Evolutionary conservation across 129 eudicot genomes (phyloP).

Genomic region (Deinandra increscens): DNA sequence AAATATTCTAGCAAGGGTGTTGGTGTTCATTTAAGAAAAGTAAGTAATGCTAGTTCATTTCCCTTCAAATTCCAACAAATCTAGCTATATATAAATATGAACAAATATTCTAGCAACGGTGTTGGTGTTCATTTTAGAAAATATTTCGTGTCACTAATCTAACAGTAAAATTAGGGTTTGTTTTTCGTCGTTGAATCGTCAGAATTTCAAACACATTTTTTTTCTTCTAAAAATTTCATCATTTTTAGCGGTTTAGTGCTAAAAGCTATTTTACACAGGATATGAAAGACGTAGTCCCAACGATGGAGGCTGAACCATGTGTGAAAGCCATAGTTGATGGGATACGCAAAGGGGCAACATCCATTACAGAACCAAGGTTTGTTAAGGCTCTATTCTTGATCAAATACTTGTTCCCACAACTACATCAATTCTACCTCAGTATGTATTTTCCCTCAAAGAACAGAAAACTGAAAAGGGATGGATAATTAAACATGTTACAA

Average conservation of each 20-base stretch:
- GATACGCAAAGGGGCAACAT: constrained; percentile 34
- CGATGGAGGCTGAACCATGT: constrained; percentile 33
- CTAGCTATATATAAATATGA: too few relatives aligned
- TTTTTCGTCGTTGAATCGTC: neutral
- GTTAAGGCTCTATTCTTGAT: constrained; percentile 22
- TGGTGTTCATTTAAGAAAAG: too few relatives aligned
- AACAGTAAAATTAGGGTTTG: too few relatives aligned
- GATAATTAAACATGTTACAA: neutral
- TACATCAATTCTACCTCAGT: constrained; percentile 21
- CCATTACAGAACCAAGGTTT: constrained; percentile 30
- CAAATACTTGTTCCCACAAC: constrained; percentile 35
- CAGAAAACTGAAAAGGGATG: neutral
- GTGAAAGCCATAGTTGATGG: constrained; percentile 38
- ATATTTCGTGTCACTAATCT: too few relatives aligned
- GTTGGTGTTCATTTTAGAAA: constrained; percentile 14
- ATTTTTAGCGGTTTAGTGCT: too few relatives aligned
- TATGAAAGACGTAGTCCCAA: constrained; percentile 14
- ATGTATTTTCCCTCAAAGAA: constrained; percentile 12
- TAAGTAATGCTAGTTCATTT: too few relatives aligned
- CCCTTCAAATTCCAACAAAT: too few relatives aligned
- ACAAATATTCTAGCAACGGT: constrained; percentile 23
- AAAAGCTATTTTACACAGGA: too few relatives aligned
- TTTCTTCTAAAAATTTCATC: too few relatives aligned
- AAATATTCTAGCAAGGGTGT: too few relatives aligned
- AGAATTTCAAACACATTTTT: too few relatives aligned